Percentiles rank a stretch among this genome's conserved stretches.
phyloP scores from a whole-genome alignment of 164 flowering plant species.

The Vitis riparia region DNA sequence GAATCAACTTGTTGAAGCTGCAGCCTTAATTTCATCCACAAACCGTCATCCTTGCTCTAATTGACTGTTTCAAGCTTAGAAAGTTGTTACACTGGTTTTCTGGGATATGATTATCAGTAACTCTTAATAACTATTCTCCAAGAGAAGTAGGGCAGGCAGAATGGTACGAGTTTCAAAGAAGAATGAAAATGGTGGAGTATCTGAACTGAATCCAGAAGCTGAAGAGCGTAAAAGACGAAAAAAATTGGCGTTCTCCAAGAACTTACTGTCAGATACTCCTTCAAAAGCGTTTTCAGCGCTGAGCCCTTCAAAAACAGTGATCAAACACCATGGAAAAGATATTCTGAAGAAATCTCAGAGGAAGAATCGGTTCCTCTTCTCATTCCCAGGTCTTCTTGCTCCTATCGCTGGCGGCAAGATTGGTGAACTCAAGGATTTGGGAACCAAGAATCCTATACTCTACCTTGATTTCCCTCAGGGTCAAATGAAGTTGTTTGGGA shows the following conservation, averaged over 20 bases:
- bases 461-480: conserved; percentile 97
- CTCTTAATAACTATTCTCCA: too few species aligned
- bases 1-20: too few species aligned
- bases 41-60: too few species aligned
- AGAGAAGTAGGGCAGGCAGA: background rate
- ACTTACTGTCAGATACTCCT: conserved; percentile 49
- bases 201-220: conserved; percentile 39
- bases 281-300: conserved; percentile 32
- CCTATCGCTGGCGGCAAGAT: conserved; percentile 80
- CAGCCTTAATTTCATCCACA: too few species aligned
- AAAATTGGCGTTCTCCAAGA: conserved; percentile 45
- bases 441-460: conserved; percentile 78
- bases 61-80: too few species aligned
- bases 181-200: conserved; percentile 5
- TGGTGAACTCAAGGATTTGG: conserved; percentile 82
- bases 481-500: conserved; percentile 90
- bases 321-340: conserved; percentile 84
- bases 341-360: conserved; percentile 78
- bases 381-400: conserved; percentile 82
- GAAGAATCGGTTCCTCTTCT: conserved; percentile 79
- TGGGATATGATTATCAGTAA: too few species aligned
- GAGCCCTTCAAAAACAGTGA: conserved; percentile 56
- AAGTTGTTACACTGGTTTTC: too few species aligned
- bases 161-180: conserved; percentile 34
- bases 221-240: conserved; percentile 63